These are phyloP conservation scores for Blastocystis sp. DNA, from an alignment of 352 stramenopile species.

Conservation along the genomic window DNA sequence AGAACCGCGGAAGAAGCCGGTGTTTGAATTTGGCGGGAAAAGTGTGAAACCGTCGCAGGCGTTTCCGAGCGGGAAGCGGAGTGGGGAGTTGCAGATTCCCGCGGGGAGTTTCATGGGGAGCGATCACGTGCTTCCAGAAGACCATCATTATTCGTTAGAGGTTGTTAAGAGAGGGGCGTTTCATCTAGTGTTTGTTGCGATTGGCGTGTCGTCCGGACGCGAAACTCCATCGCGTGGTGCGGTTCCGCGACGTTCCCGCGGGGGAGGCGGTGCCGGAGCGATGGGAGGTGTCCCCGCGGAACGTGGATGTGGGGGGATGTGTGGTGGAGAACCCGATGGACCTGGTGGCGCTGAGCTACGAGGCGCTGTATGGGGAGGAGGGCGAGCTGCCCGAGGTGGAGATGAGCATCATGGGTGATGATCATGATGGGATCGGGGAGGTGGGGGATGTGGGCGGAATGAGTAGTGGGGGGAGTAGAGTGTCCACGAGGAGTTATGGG, in stretches of 20 bases:
- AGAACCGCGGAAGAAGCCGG: background rate
- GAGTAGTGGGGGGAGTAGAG: too few relatives aligned
- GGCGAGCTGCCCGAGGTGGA: background rate
- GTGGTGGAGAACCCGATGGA: conserved; percentile 20
- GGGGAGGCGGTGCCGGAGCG: background rate
- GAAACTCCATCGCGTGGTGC: background rate
- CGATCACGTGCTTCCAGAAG: background rate
- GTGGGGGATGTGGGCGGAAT: background rate
- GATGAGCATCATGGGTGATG: too few relatives aligned
- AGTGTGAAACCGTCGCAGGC: background rate
- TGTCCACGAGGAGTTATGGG: too few relatives aligned
- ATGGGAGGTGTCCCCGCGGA: conserved; percentile 3
- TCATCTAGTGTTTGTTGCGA: background rate
- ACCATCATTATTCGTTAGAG: background rate
- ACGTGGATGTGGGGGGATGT: conserved; percentile 14
- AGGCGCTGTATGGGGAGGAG: background rate
- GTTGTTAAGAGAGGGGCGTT: background rate
- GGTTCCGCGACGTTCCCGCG: background rate
- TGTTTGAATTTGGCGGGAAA: background rate
- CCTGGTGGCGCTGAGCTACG: background rate
- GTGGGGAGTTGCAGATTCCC: background rate
- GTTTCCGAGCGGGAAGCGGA: background rate
- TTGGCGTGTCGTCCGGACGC: background rate
- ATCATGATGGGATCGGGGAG: background rate
- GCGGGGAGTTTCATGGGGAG: background rate